Evolutionary conservation across 345 rosid species (phyloP), one percentile per base, ranked within the genome.

Genomic region (Raphanus sativus): DNA sequence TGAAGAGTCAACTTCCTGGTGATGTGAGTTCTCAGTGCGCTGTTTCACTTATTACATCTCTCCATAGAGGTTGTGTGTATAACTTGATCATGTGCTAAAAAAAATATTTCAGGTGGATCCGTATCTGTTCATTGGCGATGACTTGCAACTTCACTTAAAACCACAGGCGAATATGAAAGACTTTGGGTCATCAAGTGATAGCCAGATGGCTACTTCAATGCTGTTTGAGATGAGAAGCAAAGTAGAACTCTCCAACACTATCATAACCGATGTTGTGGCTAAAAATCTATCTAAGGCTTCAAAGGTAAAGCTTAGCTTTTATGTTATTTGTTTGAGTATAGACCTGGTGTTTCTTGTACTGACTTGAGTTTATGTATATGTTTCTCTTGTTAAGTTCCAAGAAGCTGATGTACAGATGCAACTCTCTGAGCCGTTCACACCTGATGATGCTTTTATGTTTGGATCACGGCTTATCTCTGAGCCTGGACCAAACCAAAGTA

Each of bases 401-500:
- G 84, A 48, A 68, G 93, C 84, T 81, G 93, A 86, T 34, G 81
- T 95, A 70, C 81, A 73, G n/a, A 83, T 48, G 74, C 97, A 87
- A 80, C 84, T 95, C 71, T 81, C 74, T 5, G 97, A 95, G 84
- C 79, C 90, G 60, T 95, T 92, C 80, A 84, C 91, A 34, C 97
- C 96, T 17, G 99, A 95, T 78, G 98, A 92, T 74, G 89, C 90
- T 42, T 86, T 91, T 69, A 81, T 86, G 84, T 89, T 90, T 77
- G 93, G 92, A 15, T 87, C 90, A 8, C 83, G 68, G 52, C 75
- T 87, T 10, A 40, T 81, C 21, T 81, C 77, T 67, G 89, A 86
- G 79, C 45, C 67, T 75, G 91, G 83, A 29, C 81, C 81, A 59
- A 82, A 81, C 79, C 84, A 78, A 74, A 81, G 83, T 79, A 70